Base-by-base conservation (phyloP, 2,329 filamentous ascomycete genomes). In the Beauveria pseudobassiana region DNA sequence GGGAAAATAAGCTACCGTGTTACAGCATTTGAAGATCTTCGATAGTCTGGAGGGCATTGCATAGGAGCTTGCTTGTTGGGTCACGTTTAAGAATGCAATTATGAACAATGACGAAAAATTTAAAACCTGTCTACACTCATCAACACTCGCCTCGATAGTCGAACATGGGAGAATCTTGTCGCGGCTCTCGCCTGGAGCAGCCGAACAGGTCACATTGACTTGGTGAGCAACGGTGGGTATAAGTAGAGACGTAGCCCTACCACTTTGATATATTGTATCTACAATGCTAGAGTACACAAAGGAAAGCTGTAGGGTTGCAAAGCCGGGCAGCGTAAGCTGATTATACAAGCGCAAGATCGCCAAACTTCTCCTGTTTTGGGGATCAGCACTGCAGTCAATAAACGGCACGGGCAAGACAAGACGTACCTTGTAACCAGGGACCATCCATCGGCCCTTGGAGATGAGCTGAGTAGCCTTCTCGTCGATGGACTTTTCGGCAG, bases 351-450 rank as follows among this genome's bases (percentile, higher is more conserved):
- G 95, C 93, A 71, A 98, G 87, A 77, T 98, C 93, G 82, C 95
- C 95, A 80, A 98, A 99, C 86, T 93, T 96, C 87, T 99, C 95
- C 93, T 98, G 72, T 68, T 72, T 52, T 53, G 68, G 64, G 66
- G 62, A 75, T 88, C 76, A 89, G 82, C 46, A 64, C 69, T 49
- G 45, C 51, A 16, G 18, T 42, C 26, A 14, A 53, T n/a, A 49
- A 46, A 24, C 53, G 60, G 12, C 40, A 56, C 43, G 50, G 10
- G 26, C 24, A 51, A 40, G 3, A 10, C n/a, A 20, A 22, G 63
- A 74, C 88, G 71, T 82, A 93, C 93, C 91, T 97, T 96, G 90
- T 99, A 99, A 76, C 95, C 95, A 67, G 95, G 93, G 74, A 96
- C 93, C 82, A 88, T 86, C 95, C 95, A 99, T 87, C 92, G 91